Evolutionary conservation across 2,329 filamentous ascomycete genomes (phyloP).

Genomic region (Sporothrix pseudoabietina): DNA sequence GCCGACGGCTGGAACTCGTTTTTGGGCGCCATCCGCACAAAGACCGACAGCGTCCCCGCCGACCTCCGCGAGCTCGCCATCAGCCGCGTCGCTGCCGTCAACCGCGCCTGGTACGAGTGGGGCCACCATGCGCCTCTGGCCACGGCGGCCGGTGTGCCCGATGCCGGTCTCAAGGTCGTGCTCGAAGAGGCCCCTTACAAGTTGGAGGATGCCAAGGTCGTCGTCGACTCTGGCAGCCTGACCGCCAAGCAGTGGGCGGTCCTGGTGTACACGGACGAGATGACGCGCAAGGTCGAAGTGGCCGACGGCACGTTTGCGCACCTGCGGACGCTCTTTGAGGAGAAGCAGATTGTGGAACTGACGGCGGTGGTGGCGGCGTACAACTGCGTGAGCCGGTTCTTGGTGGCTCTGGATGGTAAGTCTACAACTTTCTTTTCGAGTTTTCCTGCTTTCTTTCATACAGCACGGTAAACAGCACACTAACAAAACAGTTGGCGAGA

Average conservation of each 20-base stretch:
- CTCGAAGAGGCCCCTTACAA: constrained; percentile 41
- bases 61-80: constrained; percentile 76
- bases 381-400: constrained; percentile 81
- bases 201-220: constrained; percentile 28
- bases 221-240: constrained; percentile 42
- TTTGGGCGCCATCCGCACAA: constrained; percentile 63
- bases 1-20: constrained; percentile 77
- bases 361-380: constrained; percentile 78
- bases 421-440: constrained; percentile 29
- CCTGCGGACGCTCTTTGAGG: constrained; percentile 63
- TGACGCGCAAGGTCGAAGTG: constrained; percentile 75
- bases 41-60: constrained; percentile 55
- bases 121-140: constrained; percentile 72
- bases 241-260: constrained; percentile 67
- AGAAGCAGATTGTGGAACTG: constrained; percentile 77
- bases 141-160: constrained; percentile 58
- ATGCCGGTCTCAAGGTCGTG: constrained; percentile 52
- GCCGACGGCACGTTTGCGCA: constrained; percentile 66
- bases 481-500: constrained; percentile 55
- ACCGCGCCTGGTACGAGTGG: constrained; percentile 86
- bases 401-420: constrained; percentile 78
- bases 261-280: constrained; percentile 75
- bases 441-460: background rate
- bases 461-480: constrained; percentile 11
- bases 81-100: constrained; percentile 76